Conservation (phyloP, 371 early-diverging fungal genomes). For the Lichtheimia ramosa region DNA sequence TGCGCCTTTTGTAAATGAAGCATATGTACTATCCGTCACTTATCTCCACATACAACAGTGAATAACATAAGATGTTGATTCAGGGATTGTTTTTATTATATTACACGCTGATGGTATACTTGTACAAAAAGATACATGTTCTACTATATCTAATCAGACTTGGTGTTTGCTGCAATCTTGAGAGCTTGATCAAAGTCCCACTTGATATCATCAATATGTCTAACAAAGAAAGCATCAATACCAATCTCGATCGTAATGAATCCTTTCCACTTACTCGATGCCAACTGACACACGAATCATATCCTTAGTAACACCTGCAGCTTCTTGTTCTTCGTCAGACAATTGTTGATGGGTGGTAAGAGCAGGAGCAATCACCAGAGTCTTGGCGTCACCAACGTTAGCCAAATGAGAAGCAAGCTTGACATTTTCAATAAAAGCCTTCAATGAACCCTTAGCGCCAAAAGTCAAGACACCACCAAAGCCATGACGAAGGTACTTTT, state of each 20-base stretch:
- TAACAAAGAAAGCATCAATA: neutral
- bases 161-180: conserved; percentile 16
- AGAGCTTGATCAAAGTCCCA: conserved; percentile 69
- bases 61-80: too few species aligned
- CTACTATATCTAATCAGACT: neutral
- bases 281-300: conserved; percentile 86
- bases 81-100: too few species aligned
- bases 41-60: too few species aligned
- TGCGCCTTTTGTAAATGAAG: too few species aligned
- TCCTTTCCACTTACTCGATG: conserved; percentile 53
- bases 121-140: too few species aligned
- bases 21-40: too few species aligned
- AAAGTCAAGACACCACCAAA: conserved; percentile 88
- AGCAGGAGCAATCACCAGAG: conserved; percentile 83
- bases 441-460: conserved; percentile 69
- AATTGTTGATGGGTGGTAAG: conserved; percentile 88
- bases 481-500: conserved; percentile 72
- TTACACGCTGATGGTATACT: too few species aligned
- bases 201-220: conserved; percentile 88
- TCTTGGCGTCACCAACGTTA: conserved; percentile 90
- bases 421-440: conserved; percentile 69
- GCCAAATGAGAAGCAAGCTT: conserved; percentile 83
- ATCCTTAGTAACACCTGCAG: conserved; percentile 81
- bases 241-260: neutral
- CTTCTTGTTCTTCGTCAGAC: conserved; percentile 72